A percentile compares a stretch with the other conserved stretches of the same genome.
Conservation (phyloP, 768 basidiomycete genomes). For the Macrolepiota dolichaula region DNA sequence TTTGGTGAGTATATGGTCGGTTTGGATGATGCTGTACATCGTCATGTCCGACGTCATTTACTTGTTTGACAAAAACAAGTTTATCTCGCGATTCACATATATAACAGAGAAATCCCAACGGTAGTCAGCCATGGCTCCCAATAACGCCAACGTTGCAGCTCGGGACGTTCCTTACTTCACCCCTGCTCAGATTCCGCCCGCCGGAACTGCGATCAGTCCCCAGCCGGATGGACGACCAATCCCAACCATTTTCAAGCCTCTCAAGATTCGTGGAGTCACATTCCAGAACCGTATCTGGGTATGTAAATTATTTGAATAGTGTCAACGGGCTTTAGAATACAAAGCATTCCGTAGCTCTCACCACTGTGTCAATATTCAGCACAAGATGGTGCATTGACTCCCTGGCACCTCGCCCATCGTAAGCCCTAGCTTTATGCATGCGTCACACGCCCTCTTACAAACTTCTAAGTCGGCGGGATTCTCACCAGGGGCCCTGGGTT, state of each 20-base stretch:
- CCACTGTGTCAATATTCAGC: constrained; percentile 62
- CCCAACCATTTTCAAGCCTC: constrained; percentile 42
- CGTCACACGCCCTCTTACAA: background rate
- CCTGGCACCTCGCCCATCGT: constrained; percentile 62
- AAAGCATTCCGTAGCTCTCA: constrained; percentile 31
- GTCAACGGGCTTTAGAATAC: background rate
- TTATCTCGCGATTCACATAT: too few species aligned
- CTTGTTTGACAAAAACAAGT: too few species aligned
- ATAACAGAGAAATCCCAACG: too few species aligned
- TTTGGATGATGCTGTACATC: too few species aligned
- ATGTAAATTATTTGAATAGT: background rate
- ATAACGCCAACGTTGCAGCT: constrained; percentile 32
- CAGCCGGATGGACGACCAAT: constrained; percentile 34
- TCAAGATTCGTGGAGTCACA: constrained; percentile 47
- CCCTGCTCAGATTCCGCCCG: constrained; percentile 38
- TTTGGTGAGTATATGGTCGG: too few species aligned
- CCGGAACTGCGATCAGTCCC: constrained; percentile 39
- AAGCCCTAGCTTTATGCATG: constrained; percentile 31
- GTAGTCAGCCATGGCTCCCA: background rate
- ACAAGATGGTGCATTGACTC: constrained; percentile 43
- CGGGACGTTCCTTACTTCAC: constrained; percentile 41
- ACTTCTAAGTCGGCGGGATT: constrained; percentile 41
- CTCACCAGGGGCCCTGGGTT: constrained; percentile 49
- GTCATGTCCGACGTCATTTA: too few species aligned
- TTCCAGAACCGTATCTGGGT: constrained; percentile 52